phyloP scores from a whole-genome alignment of 148 eudicot genomes.

The Chenopodium suecicum region DNA sequence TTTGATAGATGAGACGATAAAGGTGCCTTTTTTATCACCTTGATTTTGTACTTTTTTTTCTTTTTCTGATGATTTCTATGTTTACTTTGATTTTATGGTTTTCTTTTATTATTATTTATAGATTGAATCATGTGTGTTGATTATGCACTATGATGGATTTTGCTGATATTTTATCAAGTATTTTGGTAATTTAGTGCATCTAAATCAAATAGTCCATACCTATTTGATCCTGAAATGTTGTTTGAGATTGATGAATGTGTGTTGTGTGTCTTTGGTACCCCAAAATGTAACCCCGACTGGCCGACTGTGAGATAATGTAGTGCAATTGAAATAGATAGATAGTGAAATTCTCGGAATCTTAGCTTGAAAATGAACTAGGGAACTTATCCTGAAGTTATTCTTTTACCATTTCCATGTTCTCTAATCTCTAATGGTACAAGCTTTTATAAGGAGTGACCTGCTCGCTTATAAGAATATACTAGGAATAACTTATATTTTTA shows the following conservation, averaged over 20 bases:
- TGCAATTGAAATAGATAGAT: background rate
- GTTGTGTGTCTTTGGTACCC: background rate
- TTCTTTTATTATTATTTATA: no score
- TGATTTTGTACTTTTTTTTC: background rate
- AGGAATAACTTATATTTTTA: background rate
- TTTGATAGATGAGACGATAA: slow-evolving; percentile 63
- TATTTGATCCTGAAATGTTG: background rate
- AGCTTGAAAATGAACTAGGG: background rate
- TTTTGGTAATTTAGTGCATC: background rate
- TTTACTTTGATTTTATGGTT: background rate
- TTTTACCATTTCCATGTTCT: background rate
- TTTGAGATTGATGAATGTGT: background rate
- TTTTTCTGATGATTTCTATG: background rate
- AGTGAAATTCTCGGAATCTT: background rate
- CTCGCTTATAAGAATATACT: background rate
- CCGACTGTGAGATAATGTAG: background rate
- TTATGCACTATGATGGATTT: background rate
- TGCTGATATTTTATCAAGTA: background rate
- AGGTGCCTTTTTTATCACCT: slow-evolving; percentile 33
- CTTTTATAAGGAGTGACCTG: background rate
- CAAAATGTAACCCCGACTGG: background rate
- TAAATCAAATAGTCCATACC: background rate
- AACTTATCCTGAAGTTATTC: background rate
- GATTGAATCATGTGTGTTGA: background rate
- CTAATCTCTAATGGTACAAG: background rate